A percentile compares a stretch with the other conserved stretches of the same genome.
Conservation (phyloP, 805 yeast species). For the Kurtzmaniella cleridarum region DNA sequence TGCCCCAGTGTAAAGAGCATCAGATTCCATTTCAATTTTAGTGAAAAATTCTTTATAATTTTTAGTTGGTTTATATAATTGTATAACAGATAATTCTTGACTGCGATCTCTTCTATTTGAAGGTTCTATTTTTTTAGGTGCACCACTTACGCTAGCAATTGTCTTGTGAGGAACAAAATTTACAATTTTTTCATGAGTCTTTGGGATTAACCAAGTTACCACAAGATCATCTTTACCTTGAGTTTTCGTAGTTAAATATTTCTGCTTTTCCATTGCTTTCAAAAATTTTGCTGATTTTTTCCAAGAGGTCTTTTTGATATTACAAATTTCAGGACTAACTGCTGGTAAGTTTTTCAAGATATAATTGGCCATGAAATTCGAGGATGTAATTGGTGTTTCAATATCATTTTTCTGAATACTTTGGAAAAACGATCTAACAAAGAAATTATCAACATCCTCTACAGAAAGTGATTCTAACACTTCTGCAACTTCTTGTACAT, state of each 20-base stretch:
- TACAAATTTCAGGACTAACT: conserved; percentile 47
- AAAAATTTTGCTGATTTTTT: conserved; percentile 81
- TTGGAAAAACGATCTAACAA: conserved; percentile 65
- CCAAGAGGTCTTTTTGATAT: conserved; percentile 80
- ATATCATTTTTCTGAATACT: conserved; percentile 55
- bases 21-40: conserved; percentile 30
- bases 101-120: conserved; percentile 17
- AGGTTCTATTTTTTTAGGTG: conserved; percentile 7
- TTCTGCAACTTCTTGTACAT: conserved; percentile 27
- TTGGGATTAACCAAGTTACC: conserved; percentile 46
- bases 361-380: conserved; percentile 68
- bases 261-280: conserved; percentile 78
- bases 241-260: conserved; percentile 67
- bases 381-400: conserved; percentile 63
- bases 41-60: conserved; percentile 44
- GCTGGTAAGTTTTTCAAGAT: conserved; percentile 70
- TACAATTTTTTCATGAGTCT: conserved; percentile 42
- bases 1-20: conserved; percentile 42
- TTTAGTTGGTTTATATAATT: conserved; percentile 53
- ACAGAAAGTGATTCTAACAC: conserved; percentile 37
- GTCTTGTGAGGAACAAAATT: conserved; percentile 61
- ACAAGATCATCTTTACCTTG: conserved; percentile 71
- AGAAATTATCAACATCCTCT: conserved; percentile 71
- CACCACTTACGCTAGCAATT: conserved; percentile 9
- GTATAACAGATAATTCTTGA: conserved; percentile 24